Evolutionary conservation across 768 basidiomycete species (phyloP).

Genomic region (Phaeolepiota aurea): DNA sequence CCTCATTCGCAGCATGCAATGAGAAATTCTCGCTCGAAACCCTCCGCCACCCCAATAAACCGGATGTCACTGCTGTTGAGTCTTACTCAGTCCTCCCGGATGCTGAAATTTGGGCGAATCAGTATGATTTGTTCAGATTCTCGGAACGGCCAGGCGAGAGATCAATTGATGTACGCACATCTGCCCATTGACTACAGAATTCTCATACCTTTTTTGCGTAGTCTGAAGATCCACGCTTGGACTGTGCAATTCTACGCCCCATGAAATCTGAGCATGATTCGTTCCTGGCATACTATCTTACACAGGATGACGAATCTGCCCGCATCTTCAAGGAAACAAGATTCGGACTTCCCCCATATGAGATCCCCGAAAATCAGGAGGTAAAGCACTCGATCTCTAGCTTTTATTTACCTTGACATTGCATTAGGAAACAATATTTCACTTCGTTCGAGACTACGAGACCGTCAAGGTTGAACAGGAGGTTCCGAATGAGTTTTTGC

Average conservation of each 20-base stretch:
- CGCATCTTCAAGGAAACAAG: slow-evolving; percentile 56
- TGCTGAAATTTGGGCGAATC: slow-evolving; percentile 81
- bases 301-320: slow-evolving; percentile 67
- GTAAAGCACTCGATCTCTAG: slow-evolving; percentile 23
- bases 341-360: slow-evolving; percentile 28
- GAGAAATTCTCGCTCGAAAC: slow-evolving; percentile 48
- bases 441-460: slow-evolving; percentile 79
- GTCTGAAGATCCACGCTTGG: slow-evolving; percentile 73
- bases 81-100: slow-evolving; percentile 82
- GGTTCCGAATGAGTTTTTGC: slow-evolving; percentile 75
- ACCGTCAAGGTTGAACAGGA: slow-evolving; percentile 83
- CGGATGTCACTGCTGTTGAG: slow-evolving; percentile 65
- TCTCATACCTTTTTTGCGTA: slow-evolving; percentile 16
- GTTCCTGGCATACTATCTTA: slow-evolving; percentile 80
- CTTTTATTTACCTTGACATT: background rate
- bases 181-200: background rate
- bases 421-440: slow-evolving; percentile 65
- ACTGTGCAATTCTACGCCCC: slow-evolving; percentile 79
- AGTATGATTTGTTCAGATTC: slow-evolving; percentile 82
- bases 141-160: slow-evolving; percentile 82
- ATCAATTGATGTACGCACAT: slow-evolving; percentile 46
- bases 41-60: slow-evolving; percentile 75
- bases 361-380: slow-evolving; percentile 46
- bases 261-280: slow-evolving; percentile 87
- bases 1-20: slow-evolving; percentile 60